Base-by-base conservation (phyloP, 2,329 filamentous ascomycete genomes). In the Fonsecaea pugnacius region DNA sequence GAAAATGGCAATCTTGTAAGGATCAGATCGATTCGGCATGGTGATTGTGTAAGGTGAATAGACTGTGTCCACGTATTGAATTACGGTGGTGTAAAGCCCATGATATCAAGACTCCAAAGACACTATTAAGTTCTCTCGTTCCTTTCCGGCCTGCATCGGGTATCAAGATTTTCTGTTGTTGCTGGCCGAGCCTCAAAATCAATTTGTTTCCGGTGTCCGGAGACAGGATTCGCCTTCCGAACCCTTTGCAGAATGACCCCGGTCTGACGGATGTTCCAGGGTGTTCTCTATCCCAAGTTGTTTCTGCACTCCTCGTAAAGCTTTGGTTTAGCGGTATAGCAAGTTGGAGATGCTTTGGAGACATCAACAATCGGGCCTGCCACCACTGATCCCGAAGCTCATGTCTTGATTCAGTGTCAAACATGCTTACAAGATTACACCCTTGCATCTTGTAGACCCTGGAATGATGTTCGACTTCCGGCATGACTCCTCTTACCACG, bases 11-110 rank as follows among this genome's bases (percentile, higher is more conserved):
- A 48, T 48, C 43, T 48, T 48, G 10, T 48, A 48, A 48, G 43
- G 43, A 48, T 48, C 43, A 48, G 43, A 48, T 48, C 43, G 43
- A 48, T 48, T 48, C 43, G n/a, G 43, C 43, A 48, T 48, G 43
- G 43, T 48, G n/a, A n/a, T 48, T 7, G 10, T 48, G 10, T 48
- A 5, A 48, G 43, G 43, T 48, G 43, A 48, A 48, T 48, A 48
- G 18, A 48, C 43, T 14, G 9, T 48, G 2, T 14, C 18, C 43
- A 27, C 43, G 43, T 21, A 14, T 48, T 14, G 43, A 48, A 48
- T 8, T 48, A 48, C 43, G 18, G 16, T 48, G 7, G 43, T 16
- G 43, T 21, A 14, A 48, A 14, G 4, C 43, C 12, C 24, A 48
- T 48, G 43, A 9, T 48, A 48, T 48, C 43, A 48, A 48, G 43